Evolutionary conservation across 768 basidiomycete genomes (phyloP).

Genomic region (Trametes villosa): DNA sequence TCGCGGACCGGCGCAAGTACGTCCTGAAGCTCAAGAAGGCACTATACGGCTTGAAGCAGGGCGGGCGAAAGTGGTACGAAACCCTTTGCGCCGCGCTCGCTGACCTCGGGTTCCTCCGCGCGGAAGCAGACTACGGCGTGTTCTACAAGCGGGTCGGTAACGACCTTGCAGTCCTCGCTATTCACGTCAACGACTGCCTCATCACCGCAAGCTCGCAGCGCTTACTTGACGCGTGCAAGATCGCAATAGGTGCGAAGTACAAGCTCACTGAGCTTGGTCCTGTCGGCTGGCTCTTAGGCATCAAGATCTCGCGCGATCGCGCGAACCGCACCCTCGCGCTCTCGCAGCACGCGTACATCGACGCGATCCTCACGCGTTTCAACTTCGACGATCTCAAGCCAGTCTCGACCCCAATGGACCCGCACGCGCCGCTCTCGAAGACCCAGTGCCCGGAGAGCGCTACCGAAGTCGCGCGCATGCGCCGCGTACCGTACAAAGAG

Average conservation of each 20-base stretch:
- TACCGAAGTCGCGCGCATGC: slow-evolving; percentile 7
- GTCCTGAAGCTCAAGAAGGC: slow-evolving; percentile 27
- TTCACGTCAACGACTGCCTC: not conserved
- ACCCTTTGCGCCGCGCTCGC: slow-evolving; percentile 8
- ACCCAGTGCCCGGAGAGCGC: not conserved
- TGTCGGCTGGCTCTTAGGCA: slow-evolving; percentile 25
- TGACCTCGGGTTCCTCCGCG: slow-evolving; percentile 5
- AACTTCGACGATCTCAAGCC: slow-evolving; percentile 32
- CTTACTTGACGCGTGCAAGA: not conserved
- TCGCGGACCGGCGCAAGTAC: not conserved
- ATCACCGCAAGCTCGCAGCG: not conserved
- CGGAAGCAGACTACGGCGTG: slow-evolving; percentile 1
- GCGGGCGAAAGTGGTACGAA: slow-evolving; percentile 37
- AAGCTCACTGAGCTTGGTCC: not conserved
- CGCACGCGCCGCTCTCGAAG: slow-evolving; percentile 26
- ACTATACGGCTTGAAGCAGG: slow-evolving; percentile 42
- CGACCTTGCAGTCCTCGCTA: not conserved
- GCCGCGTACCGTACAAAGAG: slow-evolving; percentile 14
- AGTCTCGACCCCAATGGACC: slow-evolving; percentile 39
- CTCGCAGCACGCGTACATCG: slow-evolving; percentile 38
- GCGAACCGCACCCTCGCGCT: slow-evolving; percentile 25
- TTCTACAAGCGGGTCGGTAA: not conserved
- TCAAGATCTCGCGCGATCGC: slow-evolving; percentile 27
- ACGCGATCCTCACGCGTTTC: slow-evolving; percentile 35
- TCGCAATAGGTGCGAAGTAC: not conserved